Base-by-base conservation (phyloP, 805 yeast species). In the Novakomyces olei region DNA sequence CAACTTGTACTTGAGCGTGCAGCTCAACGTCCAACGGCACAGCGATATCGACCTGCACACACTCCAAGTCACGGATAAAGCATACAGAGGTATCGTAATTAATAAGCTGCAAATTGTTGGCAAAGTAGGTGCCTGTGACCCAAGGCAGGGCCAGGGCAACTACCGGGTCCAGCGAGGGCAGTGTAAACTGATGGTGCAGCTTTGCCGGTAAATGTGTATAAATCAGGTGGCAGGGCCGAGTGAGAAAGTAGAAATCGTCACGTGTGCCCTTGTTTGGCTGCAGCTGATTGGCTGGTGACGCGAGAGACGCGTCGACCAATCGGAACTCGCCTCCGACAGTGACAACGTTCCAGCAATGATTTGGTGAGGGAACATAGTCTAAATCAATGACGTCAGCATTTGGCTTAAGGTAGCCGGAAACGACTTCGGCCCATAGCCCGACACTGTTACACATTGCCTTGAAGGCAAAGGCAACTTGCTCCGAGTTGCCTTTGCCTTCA, bases 291-390 rank as follows among this genome's bases (percentile, higher is more conserved):
- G 73, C 50, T 4, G 60, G 50, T 43, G 71, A 72, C 1, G 79
- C 81, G 19, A 73, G 44, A 4, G 70, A 58, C 4, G 68, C 72
- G 48, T 85, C 98, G 38, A 85, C 51, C 38, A 88, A 61, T 37
- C 85, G 59, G 68, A 83, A 81, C 47, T 76, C 75, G 26, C 72
- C 71, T 37, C 78, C 73, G 10, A 81, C 52, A 23, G 74, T 49
- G 1, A 81, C 70, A 1, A 92, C 69, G 35, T 80, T 62, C 98
- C 98, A 88, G 35, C 77, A 69, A 51, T 88, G 98, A 44, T 81
- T 79, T 70, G 5, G 93, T 92, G 17, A 71, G n/a, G n/a, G n/a
- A 66, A 18, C 5, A 4, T 22, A 17, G 16, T 15, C 28, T 12
- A 15, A 14, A n/a, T 7, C 22, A 2, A 15, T 9, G 10, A 17